These are phyloP conservation scores for Cairneyella variabilis DNA, from an alignment of 495 filamentous ascomycete species.

Conservation along the genomic window DNA sequence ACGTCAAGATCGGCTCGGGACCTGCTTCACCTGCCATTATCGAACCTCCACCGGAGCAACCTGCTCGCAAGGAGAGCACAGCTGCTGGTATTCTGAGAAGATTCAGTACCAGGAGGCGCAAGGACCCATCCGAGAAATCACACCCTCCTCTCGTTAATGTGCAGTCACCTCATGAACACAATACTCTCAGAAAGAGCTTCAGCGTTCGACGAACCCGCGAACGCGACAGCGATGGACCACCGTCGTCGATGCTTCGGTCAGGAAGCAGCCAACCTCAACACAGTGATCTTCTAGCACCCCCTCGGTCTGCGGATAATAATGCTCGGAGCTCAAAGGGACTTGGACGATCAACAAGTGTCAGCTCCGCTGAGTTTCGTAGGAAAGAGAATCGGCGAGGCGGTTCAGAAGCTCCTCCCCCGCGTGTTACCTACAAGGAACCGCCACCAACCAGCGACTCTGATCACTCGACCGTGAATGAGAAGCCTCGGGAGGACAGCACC, in stretches of 20 bases:
- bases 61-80: constrained; percentile 78
- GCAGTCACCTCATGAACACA: constrained; percentile 65
- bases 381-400: constrained; percentile 56
- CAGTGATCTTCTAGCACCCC: constrained; percentile 68
- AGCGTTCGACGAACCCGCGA: constrained; percentile 68
- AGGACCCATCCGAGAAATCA: constrained; percentile 55
- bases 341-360: constrained; percentile 81
- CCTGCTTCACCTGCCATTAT: constrained; percentile 53
- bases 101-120: constrained; percentile 78
- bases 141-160: constrained; percentile 67
- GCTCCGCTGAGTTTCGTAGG: constrained; percentile 73
- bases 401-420: constrained; percentile 45
- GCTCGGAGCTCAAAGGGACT: constrained; percentile 61
- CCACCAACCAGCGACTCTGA: constrained; percentile 78
- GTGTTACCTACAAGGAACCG: constrained; percentile 48
- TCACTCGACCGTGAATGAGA: constrained; percentile 50
- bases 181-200: constrained; percentile 71
- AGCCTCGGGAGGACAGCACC: constrained; percentile 24
- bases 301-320: constrained; percentile 52
- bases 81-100: constrained; percentile 82
- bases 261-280: constrained; percentile 67
- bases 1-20: constrained; percentile 53
- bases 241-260: constrained; percentile 50
- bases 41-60: constrained; percentile 52
- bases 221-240: constrained; percentile 47